A percentile compares a stretch with the other conserved stretches of the same genome.
Evolutionary conservation across 1,284 basidiomycete species (phyloP).

Genomic region (Cerrena zonata): DNA sequence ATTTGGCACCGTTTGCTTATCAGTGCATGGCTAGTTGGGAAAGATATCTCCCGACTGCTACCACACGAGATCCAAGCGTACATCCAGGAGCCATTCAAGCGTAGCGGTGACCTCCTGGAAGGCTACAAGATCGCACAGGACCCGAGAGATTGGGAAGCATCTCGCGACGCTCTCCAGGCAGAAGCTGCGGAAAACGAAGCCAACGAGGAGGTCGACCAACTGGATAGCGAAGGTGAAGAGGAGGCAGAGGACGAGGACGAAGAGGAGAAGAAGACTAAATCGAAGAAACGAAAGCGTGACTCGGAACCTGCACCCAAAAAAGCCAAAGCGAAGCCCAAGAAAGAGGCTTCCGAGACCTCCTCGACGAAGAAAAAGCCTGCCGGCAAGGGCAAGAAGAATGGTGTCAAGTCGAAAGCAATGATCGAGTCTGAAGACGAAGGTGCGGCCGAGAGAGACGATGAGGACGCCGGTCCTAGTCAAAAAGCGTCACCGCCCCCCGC

Average conservation of each 20-base stretch:
- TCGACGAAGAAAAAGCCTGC: constrained; percentile 36
- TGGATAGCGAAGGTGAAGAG: constrained; percentile 55
- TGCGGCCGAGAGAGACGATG: constrained; percentile 38
- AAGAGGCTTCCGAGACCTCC: constrained; percentile 40
- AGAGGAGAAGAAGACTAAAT: constrained; percentile 36
- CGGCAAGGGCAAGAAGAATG: constrained; percentile 52
- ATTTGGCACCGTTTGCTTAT: constrained; percentile 5
- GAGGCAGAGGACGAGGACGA: constrained; percentile 55
- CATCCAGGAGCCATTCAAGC: constrained; percentile 71
- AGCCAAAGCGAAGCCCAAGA: constrained; percentile 48
- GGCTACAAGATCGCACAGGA: constrained; percentile 83
- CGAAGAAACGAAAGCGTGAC: constrained; percentile 49
- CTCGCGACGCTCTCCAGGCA: constrained; percentile 41
- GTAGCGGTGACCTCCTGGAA: constrained; percentile 66
- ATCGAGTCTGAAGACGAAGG: constrained; percentile 73
- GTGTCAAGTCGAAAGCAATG: constrained; percentile 55
- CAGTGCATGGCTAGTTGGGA: constrained; percentile 81
- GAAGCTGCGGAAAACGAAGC: constrained; percentile 52
- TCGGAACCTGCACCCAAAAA: constrained; percentile 32
- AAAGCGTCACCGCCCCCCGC: constrained; percentile 54
- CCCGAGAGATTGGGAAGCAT: constrained; percentile 71
- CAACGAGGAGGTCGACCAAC: constrained; percentile 63
- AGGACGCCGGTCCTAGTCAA: constrained; percentile 49
- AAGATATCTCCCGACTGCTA: constrained; percentile 78
- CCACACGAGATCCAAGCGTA: constrained; percentile 80